Conservation (phyloP, 2,329 filamentous ascomycete species). For the Hypomyces perniciosus region DNA sequence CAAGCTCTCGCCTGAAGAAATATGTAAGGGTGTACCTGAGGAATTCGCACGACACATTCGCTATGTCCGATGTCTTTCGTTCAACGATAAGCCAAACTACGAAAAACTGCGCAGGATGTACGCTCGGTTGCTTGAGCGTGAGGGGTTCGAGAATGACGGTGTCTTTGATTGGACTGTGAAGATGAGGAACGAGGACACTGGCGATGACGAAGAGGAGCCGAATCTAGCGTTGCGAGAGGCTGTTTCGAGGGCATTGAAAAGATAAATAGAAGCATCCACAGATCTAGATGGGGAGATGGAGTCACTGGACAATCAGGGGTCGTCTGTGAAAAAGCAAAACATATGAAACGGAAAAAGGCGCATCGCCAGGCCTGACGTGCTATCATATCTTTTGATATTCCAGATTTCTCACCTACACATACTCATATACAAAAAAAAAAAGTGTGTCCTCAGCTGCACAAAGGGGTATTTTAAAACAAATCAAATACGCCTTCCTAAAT, state of each 20-base stretch:
- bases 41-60: conserved; percentile 7
- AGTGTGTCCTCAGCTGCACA: background rate
- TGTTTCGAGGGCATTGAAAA: background rate
- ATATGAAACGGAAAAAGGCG: no score
- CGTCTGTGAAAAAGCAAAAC: no score
- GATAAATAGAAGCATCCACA: background rate
- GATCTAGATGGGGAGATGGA: background rate
- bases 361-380: no score
- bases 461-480: conserved; percentile 6
- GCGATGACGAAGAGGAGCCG: conserved; percentile 10
- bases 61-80: conserved; percentile 1
- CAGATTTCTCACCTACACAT: background rate
- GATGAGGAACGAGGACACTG: conserved; percentile 13
- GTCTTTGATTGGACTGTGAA: conserved; percentile 9
- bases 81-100: conserved; percentile 2
- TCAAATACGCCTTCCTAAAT: conserved; percentile 11
- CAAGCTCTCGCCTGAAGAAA: background rate
- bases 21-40: conserved; percentile 2
- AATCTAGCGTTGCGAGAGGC: background rate
- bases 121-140: background rate
- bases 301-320: no score
- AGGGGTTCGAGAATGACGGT: conserved; percentile 5
- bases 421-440: background rate
- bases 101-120: conserved; percentile 6
- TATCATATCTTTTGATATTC: background rate